Evolutionary conservation across 2,329 filamentous ascomycete species (phyloP), one percentile per base, ranked within the genome.

Genomic region (Fonsecaea monophora): DNA sequence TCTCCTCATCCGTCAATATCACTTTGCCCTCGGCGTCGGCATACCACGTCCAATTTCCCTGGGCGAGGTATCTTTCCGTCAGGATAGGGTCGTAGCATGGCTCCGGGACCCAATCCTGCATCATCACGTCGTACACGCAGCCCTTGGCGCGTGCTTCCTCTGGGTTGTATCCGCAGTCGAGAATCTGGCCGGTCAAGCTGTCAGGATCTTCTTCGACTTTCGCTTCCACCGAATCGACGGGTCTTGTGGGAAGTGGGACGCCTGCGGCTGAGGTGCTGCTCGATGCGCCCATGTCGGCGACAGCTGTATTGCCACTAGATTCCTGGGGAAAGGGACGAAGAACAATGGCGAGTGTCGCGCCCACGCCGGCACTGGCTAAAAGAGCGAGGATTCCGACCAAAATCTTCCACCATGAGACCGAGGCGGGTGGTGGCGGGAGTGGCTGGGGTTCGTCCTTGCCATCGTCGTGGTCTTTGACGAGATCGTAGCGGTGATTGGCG

Each of bases 51-150:
- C 62, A 71, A 55, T 71, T 70, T 21, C 69, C 69, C 37, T 56
- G 37, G 12, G 60, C 63, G 32, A 71, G 69, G 61, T 68, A 71
- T 61, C 60, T 60, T 40, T 71, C 65, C 5, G 69, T 70, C 37
- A 71, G 60, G n/a, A 67, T 21, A 21, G 25, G n/a, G 48, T 71
- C 69, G 58, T 68, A 70, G 45, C 69, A 71, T n/a, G 64, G 68
- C 38, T 67, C 64, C 13, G 69, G 69, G 4, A 69, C 68, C 69
- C 69, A 71, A 35, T 68, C 65, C 54, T 70, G 68, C 68, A 70
- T 71, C 68, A 71, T 70, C 15, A 71, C 68, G 61, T 71, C 69
- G 69, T 68, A 71, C 12, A 71, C 69, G 40, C 69, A 71, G 34
- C 69, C 69, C 15, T 64, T 55, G 7, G 54, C 68, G 10, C 66